phyloP scores from a whole-genome alignment of 2,329 filamentous ascomycete genomes.

The Colletotrichum phormii region DNA sequence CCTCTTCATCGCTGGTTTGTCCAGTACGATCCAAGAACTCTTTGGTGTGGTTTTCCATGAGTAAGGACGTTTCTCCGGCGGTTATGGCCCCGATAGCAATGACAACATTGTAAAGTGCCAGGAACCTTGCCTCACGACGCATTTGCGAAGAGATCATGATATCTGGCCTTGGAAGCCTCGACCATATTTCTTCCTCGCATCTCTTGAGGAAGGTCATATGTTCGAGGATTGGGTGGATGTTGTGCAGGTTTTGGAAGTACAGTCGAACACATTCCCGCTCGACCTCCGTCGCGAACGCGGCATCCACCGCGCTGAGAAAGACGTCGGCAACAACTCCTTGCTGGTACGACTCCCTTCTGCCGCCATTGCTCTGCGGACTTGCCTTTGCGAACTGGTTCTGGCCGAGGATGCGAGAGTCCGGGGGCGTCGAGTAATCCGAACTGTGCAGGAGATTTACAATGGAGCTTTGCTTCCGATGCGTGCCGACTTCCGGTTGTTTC shows the following conservation, averaged over 20 bases:
- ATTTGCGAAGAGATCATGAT: neutral
- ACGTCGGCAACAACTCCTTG: neutral
- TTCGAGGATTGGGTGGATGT: slow-evolving; percentile 40
- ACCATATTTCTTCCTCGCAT: slow-evolving; percentile 37
- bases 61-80: slow-evolving; percentile 34
- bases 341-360: slow-evolving; percentile 8
- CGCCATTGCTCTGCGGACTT: slow-evolving; percentile 6
- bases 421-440: slow-evolving; percentile 37
- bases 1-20: slow-evolving; percentile 22
- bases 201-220: slow-evolving; percentile 31
- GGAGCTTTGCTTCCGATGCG: slow-evolving; percentile 17
- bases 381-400: slow-evolving; percentile 18
- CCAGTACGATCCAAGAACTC: slow-evolving; percentile 33
- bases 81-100: slow-evolving; percentile 37
- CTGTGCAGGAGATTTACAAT: slow-evolving; percentile 39
- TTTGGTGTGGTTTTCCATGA: slow-evolving; percentile 33
- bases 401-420: slow-evolving; percentile 18
- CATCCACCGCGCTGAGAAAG: neutral
- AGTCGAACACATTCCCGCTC: slow-evolving; percentile 40
- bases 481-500: slow-evolving; percentile 1
- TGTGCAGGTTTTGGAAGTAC: slow-evolving; percentile 40
- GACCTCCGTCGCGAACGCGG: slow-evolving; percentile 20
- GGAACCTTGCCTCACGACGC: slow-evolving; percentile 24
- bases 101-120: slow-evolving; percentile 35
- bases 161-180: slow-evolving; percentile 1